Conservation (phyloP, 257 asterid genomes). For the Vinca minor region DNA sequence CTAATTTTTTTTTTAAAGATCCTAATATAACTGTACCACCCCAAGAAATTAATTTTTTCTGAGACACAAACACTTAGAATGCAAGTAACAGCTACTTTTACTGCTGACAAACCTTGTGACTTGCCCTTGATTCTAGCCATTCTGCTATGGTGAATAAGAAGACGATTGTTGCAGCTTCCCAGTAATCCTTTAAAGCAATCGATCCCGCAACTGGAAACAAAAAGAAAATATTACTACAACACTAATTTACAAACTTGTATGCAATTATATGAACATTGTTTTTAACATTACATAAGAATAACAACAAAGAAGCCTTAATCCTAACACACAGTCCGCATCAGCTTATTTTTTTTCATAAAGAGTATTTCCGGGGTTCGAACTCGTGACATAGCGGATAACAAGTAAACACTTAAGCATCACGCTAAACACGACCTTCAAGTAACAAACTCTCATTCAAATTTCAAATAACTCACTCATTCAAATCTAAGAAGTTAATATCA, state of each 20-base stretch:
- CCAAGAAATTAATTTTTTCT: neutral
- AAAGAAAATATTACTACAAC: neutral
- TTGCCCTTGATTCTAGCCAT: slow-evolving; percentile 82
- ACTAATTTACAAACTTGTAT: neutral
- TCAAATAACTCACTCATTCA: too few relatives aligned
- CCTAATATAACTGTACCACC: neutral
- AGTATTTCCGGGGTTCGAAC: too few relatives aligned
- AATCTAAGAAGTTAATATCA: too few relatives aligned
- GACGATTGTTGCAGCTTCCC: slow-evolving; percentile 90
- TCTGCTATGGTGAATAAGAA: slow-evolving; percentile 71
- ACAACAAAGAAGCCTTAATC: too few relatives aligned
- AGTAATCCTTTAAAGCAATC: slow-evolving; percentile 55
- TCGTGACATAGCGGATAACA: too few relatives aligned
- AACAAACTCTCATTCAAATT: too few relatives aligned
- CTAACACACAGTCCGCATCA: too few relatives aligned
- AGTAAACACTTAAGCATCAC: too few relatives aligned
- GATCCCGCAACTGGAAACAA: slow-evolving; percentile 63
- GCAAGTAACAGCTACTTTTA: neutral
- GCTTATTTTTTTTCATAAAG: too few relatives aligned
- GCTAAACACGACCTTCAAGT: too few relatives aligned
- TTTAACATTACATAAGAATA: neutral
- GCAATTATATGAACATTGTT: neutral
- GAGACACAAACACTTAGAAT: neutral
- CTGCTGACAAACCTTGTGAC: slow-evolving; percentile 51
- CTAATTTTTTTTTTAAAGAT: too few relatives aligned